Evolutionary conservation across 2,329 filamentous ascomycete genomes (phyloP).

Genomic region (Xylogone sp.): DNA sequence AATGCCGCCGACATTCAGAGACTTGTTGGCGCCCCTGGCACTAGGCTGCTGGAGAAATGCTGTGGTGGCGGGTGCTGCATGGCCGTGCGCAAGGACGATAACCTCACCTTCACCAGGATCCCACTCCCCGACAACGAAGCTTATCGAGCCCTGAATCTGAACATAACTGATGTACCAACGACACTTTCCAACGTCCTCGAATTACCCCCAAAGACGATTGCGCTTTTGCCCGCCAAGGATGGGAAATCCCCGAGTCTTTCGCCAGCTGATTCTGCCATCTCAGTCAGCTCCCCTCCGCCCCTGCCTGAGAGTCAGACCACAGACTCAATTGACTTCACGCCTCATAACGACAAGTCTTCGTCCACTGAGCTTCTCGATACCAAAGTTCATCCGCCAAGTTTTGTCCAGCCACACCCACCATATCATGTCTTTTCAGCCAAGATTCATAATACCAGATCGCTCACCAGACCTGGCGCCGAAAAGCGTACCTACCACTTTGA

Average conservation of each 20-base stretch:
- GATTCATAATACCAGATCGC: constrained; percentile 76
- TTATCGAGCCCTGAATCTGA: constrained; percentile 74
- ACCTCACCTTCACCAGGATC: constrained; percentile 49
- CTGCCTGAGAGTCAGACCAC: constrained; percentile 32
- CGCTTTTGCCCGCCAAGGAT: constrained; percentile 56
- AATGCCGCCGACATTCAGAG: constrained; percentile 59
- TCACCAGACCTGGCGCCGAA: constrained; percentile 85
- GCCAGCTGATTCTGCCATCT: constrained; percentile 47
- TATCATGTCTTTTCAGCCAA: constrained; percentile 90
- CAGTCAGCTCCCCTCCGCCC: constrained; percentile 33
- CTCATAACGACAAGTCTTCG: constrained; percentile 13
- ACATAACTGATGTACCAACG: constrained; percentile 71
- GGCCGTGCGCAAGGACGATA: constrained; percentile 39
- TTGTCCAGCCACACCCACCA: constrained; percentile 91
- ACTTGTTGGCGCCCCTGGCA: constrained; percentile 61
- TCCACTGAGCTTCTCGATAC: constrained; percentile 44
- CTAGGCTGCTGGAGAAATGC: constrained; percentile 58
- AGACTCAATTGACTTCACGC: constrained; percentile 29
- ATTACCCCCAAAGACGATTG: constrained; percentile 72
- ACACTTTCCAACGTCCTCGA: constrained; percentile 67
- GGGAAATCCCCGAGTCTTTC: constrained; percentile 31
- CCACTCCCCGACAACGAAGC: constrained; percentile 75
- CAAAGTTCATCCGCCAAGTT: constrained; percentile 71
- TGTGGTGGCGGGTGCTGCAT: constrained; percentile 64
- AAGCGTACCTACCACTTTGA: constrained; percentile 98